These are phyloP conservation scores for Pythium folliculosum DNA, from an alignment of 352 stramenopile genomes.

Conservation along the genomic window DNA sequence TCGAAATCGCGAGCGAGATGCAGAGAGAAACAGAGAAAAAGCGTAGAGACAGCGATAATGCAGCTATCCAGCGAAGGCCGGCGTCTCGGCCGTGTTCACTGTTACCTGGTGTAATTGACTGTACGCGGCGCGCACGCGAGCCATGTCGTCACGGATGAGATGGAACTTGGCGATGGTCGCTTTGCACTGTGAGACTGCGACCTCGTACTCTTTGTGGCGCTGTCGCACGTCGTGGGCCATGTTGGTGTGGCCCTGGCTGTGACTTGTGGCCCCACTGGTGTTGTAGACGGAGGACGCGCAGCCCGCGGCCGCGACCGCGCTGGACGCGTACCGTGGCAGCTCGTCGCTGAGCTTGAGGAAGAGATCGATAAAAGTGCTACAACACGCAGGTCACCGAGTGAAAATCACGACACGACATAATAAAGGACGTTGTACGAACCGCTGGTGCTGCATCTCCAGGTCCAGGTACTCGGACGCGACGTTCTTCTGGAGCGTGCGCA, in stretches of 20 bases:
- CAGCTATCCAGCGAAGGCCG: conserved; percentile 1
- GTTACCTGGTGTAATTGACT: conserved; percentile 15
- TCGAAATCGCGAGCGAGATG: not conserved
- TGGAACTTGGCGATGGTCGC: conserved; percentile 32
- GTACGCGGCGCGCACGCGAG: conserved; percentile 26
- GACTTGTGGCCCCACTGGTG: too few relatives aligned
- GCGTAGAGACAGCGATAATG: not conserved
- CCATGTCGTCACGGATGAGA: conserved; percentile 26
- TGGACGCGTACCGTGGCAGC: conserved; percentile 33
- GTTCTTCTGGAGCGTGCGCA: conserved; percentile 42
- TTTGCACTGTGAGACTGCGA: conserved; percentile 27
- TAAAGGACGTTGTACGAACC: conserved; percentile 17
- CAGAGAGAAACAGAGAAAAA: conserved; percentile 1
- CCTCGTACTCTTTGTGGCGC: conserved; percentile 35
- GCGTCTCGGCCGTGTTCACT: not conserved
- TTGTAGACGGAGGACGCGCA: not conserved
- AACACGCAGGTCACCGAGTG: not conserved
- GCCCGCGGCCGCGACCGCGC: not conserved
- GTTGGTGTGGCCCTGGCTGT: not conserved
- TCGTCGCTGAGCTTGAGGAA: conserved; percentile 51
- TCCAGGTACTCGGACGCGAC: conserved; percentile 37
- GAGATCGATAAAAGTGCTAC: conserved; percentile 49
- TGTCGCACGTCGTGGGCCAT: conserved; percentile 17
- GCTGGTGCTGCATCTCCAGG: conserved; percentile 47
- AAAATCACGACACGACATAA: not conserved